phyloP scores from a whole-genome alignment of 164 flowering plant genomes.

The Chimonanthus praecox region DNA sequence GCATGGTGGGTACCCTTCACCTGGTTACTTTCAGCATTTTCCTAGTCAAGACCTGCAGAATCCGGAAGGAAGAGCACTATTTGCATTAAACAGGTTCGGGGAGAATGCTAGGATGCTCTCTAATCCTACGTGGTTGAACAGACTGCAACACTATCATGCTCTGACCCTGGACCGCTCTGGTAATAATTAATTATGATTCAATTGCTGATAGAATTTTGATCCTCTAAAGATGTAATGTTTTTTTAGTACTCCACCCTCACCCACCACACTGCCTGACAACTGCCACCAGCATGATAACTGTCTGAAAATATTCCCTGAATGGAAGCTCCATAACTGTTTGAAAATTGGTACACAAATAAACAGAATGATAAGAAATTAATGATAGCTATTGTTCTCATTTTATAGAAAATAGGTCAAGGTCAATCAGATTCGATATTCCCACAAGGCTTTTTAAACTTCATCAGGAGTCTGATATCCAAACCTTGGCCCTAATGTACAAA shows the following conservation, averaged over 20 bases:
- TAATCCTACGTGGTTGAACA: slow-evolving; percentile 53
- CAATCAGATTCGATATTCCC: neutral
- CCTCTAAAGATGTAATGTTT: neutral
- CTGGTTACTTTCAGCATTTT: slow-evolving; percentile 23
- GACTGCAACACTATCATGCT: slow-evolving; percentile 43
- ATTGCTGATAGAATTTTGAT: neutral
- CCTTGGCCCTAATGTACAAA: neutral
- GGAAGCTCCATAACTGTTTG: neutral
- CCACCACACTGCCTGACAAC: no score
- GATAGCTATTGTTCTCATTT: neutral
- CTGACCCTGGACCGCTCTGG: slow-evolving; percentile 36
- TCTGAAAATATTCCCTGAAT: neutral
- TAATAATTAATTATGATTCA: slow-evolving; percentile 17
- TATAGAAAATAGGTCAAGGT: neutral
- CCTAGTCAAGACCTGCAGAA: slow-evolving; percentile 34
- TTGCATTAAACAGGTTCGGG: slow-evolving; percentile 77
- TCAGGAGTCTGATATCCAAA: neutral
- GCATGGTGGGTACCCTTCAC: slow-evolving; percentile 26
- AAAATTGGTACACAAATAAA: neutral
- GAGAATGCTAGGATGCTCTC: slow-evolving; percentile 67
- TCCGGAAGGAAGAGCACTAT: slow-evolving; percentile 71
- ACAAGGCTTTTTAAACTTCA: neutral
- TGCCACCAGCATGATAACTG: neutral
- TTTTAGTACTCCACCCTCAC: neutral
- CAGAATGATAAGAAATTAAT: neutral